Conservation (phyloP, 306 rosid genomes). For the Quercus alba region DNA sequence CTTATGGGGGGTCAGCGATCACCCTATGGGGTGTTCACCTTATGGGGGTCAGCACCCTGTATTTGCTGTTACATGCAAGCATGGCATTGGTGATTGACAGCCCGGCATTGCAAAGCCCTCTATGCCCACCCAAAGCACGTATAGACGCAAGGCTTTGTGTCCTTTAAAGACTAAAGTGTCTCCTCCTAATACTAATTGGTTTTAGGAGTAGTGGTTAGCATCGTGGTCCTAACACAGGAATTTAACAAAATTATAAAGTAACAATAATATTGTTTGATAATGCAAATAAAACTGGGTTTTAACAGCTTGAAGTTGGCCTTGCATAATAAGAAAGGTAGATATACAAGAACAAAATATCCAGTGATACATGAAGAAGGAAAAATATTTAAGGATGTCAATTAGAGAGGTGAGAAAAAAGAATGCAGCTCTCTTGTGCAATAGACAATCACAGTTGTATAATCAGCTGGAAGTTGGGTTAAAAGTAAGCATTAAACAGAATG, state of each 20-base stretch:
- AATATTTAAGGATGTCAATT: neutral
- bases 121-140: no score
- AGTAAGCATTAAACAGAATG: neutral
- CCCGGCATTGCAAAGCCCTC: no score
- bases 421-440: neutral
- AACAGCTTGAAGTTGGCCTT: neutral
- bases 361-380: neutral
- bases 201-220: no score
- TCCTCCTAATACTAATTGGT: no score
- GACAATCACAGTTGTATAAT: neutral
- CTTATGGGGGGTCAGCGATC: no score
- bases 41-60: no score
- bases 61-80: no score
- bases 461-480: neutral
- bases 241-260: neutral
- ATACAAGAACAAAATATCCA: neutral
- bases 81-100: no score
- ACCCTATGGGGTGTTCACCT: no score
- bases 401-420: neutral
- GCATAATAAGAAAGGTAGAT: neutral
- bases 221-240: neutral
- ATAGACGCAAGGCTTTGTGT: no score
- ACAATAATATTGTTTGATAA: neutral
- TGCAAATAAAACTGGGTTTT: neutral
- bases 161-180: no score